These are phyloP conservation scores for Amesomyces nigricolor DNA, from an alignment of 2,329 filamentous ascomycete genomes.

Conservation along the genomic window DNA sequence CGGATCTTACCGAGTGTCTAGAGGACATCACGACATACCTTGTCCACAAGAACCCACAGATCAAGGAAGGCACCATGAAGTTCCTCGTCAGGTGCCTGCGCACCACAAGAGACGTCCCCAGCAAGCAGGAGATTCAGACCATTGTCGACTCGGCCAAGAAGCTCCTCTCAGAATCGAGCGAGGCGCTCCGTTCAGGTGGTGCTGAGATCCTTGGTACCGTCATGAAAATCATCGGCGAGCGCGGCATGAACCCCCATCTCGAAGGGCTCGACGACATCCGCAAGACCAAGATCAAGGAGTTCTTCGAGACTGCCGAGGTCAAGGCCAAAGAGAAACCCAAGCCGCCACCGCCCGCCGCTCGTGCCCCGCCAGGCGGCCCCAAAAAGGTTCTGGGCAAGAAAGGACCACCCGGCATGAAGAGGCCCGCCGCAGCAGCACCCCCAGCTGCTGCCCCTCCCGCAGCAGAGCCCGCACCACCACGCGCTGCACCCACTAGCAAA, in stretches of 20 bases:
- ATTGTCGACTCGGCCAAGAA: constrained; percentile 90
- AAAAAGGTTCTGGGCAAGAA: constrained; percentile 36
- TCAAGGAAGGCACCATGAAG: constrained; percentile 91
- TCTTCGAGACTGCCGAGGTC: constrained; percentile 73
- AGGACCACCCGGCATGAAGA: constrained; percentile 39
- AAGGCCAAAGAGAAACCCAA: constrained; percentile 92
- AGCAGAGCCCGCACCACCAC: constrained; percentile 51
- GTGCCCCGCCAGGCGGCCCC: constrained; percentile 39
- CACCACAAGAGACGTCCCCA: constrained; percentile 75
- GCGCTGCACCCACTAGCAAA: constrained; percentile 46
- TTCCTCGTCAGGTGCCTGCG: constrained; percentile 87
- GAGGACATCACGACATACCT: constrained; percentile 83
- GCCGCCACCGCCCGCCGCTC: constrained; percentile 58
- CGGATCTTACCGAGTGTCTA: constrained; percentile 75
- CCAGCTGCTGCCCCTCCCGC: constrained; percentile 38
- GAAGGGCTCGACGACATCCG: constrained; percentile 93
- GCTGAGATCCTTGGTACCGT: constrained; percentile 88
- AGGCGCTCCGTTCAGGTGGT: constrained; percentile 78
- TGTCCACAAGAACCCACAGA: constrained; percentile 92
- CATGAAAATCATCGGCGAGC: constrained; percentile 98
- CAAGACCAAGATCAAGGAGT: constrained; percentile 94
- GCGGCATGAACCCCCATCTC: constrained; percentile 87
- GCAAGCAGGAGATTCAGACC: constrained; percentile 73
- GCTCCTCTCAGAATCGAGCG: constrained; percentile 81
- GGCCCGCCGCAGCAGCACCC: constrained; percentile 38